Conservation (phyloP, 1,284 basidiomycete genomes). For the Inonotus hispidus region DNA sequence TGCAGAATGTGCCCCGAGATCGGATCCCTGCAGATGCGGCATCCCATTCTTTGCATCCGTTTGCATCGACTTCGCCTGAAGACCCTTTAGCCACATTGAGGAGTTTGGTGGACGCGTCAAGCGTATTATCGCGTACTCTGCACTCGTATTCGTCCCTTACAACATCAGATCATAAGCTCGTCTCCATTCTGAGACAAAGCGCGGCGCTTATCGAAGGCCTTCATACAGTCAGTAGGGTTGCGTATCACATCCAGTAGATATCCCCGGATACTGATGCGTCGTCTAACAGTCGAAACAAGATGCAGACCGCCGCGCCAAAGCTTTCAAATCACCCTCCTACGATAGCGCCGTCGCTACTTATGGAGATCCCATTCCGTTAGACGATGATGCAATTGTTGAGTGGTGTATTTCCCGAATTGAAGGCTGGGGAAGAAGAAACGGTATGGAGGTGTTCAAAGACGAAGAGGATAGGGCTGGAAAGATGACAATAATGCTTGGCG, state of each 20-base stretch:
- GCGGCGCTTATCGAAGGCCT: conserved; percentile 19
- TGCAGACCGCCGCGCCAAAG: conserved; percentile 5
- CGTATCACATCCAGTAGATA: background rate
- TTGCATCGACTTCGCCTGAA: conserved; percentile 9
- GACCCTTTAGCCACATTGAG: conserved; percentile 10
- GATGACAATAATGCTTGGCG: conserved; percentile 59
- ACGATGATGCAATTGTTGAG: conserved; percentile 9
- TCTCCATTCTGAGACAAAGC: conserved; percentile 20
- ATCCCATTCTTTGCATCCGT: conserved; percentile 17
- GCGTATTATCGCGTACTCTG: conserved; percentile 1
- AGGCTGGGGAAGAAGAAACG: conserved; percentile 19
- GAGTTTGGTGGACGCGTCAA: conserved; percentile 8
- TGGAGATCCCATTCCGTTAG: conserved; percentile 21
- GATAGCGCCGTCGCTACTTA: background rate
- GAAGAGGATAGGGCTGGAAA: conserved; percentile 41
- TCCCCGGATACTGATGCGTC: background rate
- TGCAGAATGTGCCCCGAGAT: conserved; percentile 7
- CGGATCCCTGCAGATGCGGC: conserved; percentile 4
- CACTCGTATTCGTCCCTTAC: conserved; percentile 7
- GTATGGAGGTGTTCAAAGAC: conserved; percentile 46
- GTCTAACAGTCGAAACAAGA: conserved; percentile 16
- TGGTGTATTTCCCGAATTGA: conserved; percentile 22
- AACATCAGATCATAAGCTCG: conserved; percentile 20
- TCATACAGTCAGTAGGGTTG: conserved; percentile 18
- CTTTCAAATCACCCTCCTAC: conserved; percentile 4